Percentiles rank a stretch among this genome's conserved stretches.
These are phyloP conservation scores for Metschnikowia sp. DNA, from an alignment of 805 yeast species.

Conservation along the genomic window DNA sequence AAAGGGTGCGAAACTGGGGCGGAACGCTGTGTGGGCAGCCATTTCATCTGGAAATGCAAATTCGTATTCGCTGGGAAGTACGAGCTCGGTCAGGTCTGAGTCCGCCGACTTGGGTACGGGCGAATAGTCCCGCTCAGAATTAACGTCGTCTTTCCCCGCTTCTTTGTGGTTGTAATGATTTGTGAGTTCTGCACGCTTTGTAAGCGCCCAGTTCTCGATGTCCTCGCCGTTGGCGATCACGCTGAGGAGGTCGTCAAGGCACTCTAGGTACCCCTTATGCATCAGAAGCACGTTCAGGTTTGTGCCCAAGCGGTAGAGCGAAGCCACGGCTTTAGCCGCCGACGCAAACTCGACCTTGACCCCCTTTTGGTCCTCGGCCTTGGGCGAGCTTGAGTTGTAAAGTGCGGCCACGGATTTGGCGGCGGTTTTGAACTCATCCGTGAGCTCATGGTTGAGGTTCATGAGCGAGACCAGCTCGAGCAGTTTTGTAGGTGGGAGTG, in stretches of 20 bases:
- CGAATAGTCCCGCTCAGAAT: not conserved
- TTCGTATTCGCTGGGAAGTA: slow-evolving; percentile 27
- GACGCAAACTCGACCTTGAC: slow-evolving; percentile 30
- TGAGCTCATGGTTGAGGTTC: slow-evolving; percentile 50
- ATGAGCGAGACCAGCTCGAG: slow-evolving; percentile 45
- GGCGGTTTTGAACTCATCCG: slow-evolving; percentile 64
- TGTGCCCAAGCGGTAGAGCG: slow-evolving; percentile 59
- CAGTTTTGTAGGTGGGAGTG: slow-evolving; percentile 52
- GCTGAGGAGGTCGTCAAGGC: slow-evolving; percentile 53
- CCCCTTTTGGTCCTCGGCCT: not conserved
- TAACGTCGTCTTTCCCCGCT: not conserved
- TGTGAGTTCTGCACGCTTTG: slow-evolving; percentile 43
- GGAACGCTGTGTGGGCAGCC: slow-evolving; percentile 26
- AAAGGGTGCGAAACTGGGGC: slow-evolving; percentile 36
- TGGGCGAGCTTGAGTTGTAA: slow-evolving; percentile 22
- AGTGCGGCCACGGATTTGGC: slow-evolving; percentile 66
- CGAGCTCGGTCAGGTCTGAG: slow-evolving; percentile 1
- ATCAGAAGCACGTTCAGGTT: slow-evolving; percentile 45
- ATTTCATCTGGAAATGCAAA: slow-evolving; percentile 30
- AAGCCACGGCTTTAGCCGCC: slow-evolving; percentile 43
- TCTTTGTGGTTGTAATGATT: slow-evolving; percentile 15
- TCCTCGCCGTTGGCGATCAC: slow-evolving; percentile 42
- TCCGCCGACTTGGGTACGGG: slow-evolving; percentile 2
- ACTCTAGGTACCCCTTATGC: slow-evolving; percentile 58
- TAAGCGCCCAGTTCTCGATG: slow-evolving; percentile 51